Percentiles rank a stretch among this genome's conserved stretches.
phyloP scores from a whole-genome alignment of 345 rosid species.

The Melaleuca quinquenervia region DNA sequence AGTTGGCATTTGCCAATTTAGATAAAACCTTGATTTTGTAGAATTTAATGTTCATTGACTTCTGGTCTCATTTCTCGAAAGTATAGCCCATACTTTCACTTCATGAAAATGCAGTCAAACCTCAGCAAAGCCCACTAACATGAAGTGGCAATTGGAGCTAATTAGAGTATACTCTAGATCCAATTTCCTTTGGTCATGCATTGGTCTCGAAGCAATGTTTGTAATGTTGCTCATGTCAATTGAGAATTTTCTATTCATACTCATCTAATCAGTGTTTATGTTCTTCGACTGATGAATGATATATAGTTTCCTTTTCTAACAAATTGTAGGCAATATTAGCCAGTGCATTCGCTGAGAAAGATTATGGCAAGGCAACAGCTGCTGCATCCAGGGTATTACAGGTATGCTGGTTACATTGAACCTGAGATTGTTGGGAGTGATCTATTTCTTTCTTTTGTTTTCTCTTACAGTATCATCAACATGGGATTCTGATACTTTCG shows the following conservation, averaged over 20 bases:
- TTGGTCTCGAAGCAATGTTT: neutral
- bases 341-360: constrained; percentile 74
- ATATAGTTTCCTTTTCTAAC: neutral
- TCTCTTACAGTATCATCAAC: neutral
- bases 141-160: neutral
- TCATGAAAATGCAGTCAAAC: neutral
- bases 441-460: neutral
- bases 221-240: neutral
- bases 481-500: neutral
- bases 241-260: neutral
- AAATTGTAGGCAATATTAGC: constrained; percentile 72
- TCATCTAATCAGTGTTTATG: neutral
- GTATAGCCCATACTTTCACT: neutral
- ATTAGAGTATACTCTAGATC: neutral
- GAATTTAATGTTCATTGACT: neutral
- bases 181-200: neutral
- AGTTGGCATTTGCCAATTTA: neutral
- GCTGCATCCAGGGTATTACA: constrained; percentile 71
- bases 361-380: constrained; percentile 61
- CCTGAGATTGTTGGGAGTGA: neutral
- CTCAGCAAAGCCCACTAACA: neutral
- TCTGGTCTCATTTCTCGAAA: neutral
- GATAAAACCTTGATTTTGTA: neutral
- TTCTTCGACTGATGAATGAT: neutral
- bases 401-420: constrained; percentile 17